Base-by-base conservation (phyloP, 208 protist species). In the Zelonia costaricensis region DNA sequence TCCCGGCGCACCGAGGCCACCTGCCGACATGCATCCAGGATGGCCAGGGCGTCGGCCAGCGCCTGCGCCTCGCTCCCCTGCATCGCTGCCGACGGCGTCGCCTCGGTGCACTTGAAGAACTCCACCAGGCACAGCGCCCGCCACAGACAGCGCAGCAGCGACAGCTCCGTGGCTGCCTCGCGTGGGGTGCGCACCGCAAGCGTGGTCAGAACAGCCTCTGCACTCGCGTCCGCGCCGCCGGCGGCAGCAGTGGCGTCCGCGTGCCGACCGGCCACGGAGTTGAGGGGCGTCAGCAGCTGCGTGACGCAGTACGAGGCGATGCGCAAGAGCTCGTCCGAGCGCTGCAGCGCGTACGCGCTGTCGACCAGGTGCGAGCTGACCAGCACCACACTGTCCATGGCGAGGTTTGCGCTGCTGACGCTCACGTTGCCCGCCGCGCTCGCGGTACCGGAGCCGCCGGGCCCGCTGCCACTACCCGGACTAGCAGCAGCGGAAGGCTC, bases 131-230 rank as follows among this genome's bases (percentile, higher is more conserved):
- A 90, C 18, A 90, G 60, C n/a, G 57, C 49, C 15, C 86, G 86
- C 83, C 86, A 90, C 3, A 88, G 64, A 23, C 66, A 73, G 16
- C 86, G 86, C 53, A 90, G 42, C 25, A 93, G 64, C 3, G 80
- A 76, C 43, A 93, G 66, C 12, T 67, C 59, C 48, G 72, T 56
- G 59, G 78, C 69, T 13, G 69, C 63, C 42, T 81, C 81, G 23
- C 62, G 79, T 3, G 66, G 48, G 40, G 45, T 49, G 40, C 71
- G 69, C 27, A 66, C 20, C 4, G 36, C 49, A 3, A 59, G 42
- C 9, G 28, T 3, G 18, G 36, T 20, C 52, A 57, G 25, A 35
- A 38, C 45, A 27, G 25, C 10, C 23, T 38, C 0, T n/a, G 30
- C 4, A 2, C n/a, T 31, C 3, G 44, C 12, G 18, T 28, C n/a